Evolutionary conservation across 176 grass and related monocot genomes (phyloP), one percentile per base, ranked within the genome.

Genomic region (Saccharum spontaneum): DNA sequence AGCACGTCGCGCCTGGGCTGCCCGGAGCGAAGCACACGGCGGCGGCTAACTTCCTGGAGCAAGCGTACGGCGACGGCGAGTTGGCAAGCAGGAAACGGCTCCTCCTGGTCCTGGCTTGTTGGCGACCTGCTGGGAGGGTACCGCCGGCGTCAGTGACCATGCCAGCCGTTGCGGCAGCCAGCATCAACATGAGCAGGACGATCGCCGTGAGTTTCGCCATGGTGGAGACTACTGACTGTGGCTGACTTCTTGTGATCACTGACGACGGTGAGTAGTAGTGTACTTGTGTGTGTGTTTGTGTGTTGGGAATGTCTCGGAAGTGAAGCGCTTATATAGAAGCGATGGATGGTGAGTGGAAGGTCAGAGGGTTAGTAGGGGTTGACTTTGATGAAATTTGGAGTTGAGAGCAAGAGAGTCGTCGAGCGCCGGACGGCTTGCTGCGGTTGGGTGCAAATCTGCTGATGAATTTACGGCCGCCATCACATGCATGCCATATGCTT

Each of bases 1-100:
- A 91, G 89, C 89, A 91, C 7, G 67, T 20, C 55, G 52, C 9
- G 1, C 77, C 76, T 1, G 81, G 76, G 77, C 85, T 88, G 18
- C 77, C 85, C 17, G 54, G 30, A 3, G 77, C 85, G 2, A 71
- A 82, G 79, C 89, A 91, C 2, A 77, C n/a, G 64, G 69, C 49
- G 16, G 37, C 24, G 1, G 65, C 11, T 6, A 15, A 18, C 7
- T 85, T 78, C 49, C 71, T 78, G 49, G 75, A 46, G 49, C 83
- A 85, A 4, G n/a, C 59, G 33, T 13, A 50, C 33, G 10, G 7
- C 9, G 61, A 13, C 9, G 72, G 20, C 2, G 22, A 43, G 38
- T 20, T 67, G 5, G 43, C 59, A 1, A 83, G 28, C 41, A 84
- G 44, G 72, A 84, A 67, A 7, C 82, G 72, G 72, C 71, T 76